A percentile compares a stretch with the other conserved stretches of the same genome.
Evolutionary conservation across 345 rosid species (phyloP).

Genomic region (Dipteronia sinensis): DNA sequence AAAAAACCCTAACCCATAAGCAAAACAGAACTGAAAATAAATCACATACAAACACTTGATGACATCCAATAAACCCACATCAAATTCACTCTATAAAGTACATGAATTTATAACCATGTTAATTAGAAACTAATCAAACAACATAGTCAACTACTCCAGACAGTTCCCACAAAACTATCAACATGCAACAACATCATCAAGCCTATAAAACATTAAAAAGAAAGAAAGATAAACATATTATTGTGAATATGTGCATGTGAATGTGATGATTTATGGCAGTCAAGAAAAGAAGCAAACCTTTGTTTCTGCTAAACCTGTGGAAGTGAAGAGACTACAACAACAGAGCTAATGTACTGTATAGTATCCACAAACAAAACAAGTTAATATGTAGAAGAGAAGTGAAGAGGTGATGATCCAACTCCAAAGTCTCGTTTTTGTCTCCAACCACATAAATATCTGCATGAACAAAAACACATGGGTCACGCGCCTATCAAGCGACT

Average conservation of each 20-base stretch:
- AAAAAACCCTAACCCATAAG: too few species aligned
- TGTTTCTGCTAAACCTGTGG: background rate
- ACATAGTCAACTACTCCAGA: background rate
- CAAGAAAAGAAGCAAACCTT: background rate
- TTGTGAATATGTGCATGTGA: background rate
- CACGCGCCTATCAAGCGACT: constrained; percentile 7
- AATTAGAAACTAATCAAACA: background rate
- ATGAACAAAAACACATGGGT: background rate
- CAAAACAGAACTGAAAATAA: too few species aligned
- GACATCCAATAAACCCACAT: background rate
- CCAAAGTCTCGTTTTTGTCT: background rate
- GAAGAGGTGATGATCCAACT: background rate
- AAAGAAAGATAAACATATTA: background rate
- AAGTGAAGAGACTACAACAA: background rate
- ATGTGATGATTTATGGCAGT: background rate
- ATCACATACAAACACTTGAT: background rate
- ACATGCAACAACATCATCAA: background rate
- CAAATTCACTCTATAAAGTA: background rate
- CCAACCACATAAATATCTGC: background rate
- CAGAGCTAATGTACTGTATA: background rate
- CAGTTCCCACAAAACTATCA: background rate
- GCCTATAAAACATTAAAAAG: background rate
- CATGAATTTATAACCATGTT: background rate
- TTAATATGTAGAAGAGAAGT: too few species aligned
- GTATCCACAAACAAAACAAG: constrained; percentile 1